Evolutionary conservation across 192 early-diverging fungal species (phyloP), one percentile per base, ranked within the genome.

Genomic region (Backusella morwellensis): DNA sequence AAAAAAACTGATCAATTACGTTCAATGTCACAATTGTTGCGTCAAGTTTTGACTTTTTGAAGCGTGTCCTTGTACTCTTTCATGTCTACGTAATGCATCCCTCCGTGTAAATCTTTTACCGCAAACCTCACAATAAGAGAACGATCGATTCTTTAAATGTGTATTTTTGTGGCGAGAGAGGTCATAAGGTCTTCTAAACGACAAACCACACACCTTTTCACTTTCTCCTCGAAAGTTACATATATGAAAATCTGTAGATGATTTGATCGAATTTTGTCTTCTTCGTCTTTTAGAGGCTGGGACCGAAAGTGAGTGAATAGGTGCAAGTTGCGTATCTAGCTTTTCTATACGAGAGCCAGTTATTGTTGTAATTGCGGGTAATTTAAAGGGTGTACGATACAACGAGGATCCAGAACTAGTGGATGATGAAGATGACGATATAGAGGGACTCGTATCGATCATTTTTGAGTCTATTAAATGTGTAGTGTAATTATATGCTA

Each of bases 81-180:
- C 76, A 72, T 83, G 82, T 38, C 82, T 66, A 23, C 78, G 75
- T 6, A 83, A 40, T 23, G 82, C 82, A 77, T 83, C 82, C 68
- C 74, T 83, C 12, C 82, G 41, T n/a, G 82, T 83, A 44, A 83
- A 83, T 42, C 67, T 75, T 52, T 80, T 83, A 47, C 78, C 76
- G 40, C 82, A 83, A 26, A 80, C 66, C 21, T 77, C 35, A 42
- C 82, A 83, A 63, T 74, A 77, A 54, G 63, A 82, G 40, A 83
- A 80, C 0, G 78, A 74, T 54, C 78, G 69, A 40, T 80, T 79
- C 35, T 78, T 74, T 36, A 80, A 50, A 70, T 83, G 82, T 40
- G 77, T 83, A 5, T 75, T 75, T 59, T 77, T 75, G 34, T 83
- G 82, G 1, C 82, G 67, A 38, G 78, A 79, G 32, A 83, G 21